A percentile compares a stretch with the other conserved stretches of the same genome.
These are phyloP conservation scores for Jamesozyma spencerorum DNA, from an alignment of 805 yeast genomes.

Conservation along the genomic window DNA sequence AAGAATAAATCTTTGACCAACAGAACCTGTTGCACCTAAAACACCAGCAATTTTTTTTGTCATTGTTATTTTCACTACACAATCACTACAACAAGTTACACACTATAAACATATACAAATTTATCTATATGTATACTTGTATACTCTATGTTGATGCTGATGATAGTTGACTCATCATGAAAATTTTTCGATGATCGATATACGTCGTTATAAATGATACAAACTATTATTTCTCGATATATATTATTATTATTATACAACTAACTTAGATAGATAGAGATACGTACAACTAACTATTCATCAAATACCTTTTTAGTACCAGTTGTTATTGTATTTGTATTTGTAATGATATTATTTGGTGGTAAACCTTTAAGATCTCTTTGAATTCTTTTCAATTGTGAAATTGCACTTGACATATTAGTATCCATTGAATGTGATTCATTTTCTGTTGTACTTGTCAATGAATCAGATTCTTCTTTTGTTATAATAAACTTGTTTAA, in stretches of 20 bases:
- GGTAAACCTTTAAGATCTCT: conserved; percentile 76
- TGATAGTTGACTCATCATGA: no score
- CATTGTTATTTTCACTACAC: no score
- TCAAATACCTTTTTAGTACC: conserved; percentile 24
- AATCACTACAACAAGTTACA: no score
- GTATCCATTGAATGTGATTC: conserved; percentile 18
- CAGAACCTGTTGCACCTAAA: conserved; percentile 95
- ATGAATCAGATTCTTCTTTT: conserved; percentile 14
- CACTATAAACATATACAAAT: no score
- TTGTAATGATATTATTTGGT: conserved; percentile 43
- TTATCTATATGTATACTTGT: no score
- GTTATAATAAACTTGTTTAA: conserved; percentile 22
- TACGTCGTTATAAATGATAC: no score
- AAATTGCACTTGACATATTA: conserved; percentile 27
- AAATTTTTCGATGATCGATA: no score
- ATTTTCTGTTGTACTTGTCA: not conserved
- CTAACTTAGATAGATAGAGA: no score
- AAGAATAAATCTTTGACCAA: conserved; percentile 90
- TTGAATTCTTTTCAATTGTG: conserved; percentile 65
- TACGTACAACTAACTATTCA: conserved; percentile 4
- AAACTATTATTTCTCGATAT: no score
- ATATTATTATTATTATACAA: no score
- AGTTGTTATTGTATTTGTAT: conserved; percentile 21
- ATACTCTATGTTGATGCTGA: no score
- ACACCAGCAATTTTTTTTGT: conserved; percentile 60